Evolutionary conservation across 208 protist genomes (phyloP).

Genomic region (Naegleria gruberi): DNA sequence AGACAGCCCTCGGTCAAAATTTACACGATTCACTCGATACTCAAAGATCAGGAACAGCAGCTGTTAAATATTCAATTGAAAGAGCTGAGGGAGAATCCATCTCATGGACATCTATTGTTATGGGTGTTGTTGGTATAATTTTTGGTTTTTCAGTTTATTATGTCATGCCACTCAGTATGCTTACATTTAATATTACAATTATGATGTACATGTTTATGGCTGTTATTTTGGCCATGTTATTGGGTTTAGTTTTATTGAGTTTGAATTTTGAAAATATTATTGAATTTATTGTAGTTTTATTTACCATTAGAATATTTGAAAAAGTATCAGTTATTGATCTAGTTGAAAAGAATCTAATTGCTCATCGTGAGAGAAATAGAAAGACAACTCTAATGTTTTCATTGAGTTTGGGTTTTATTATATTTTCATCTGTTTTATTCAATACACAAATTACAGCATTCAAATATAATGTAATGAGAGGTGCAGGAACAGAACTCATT

Average conservation of each 20-base stretch:
- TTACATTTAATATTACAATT: slow-evolving; percentile 67
- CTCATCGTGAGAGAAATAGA: slow-evolving; percentile 76
- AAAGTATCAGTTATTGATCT: slow-evolving; percentile 51
- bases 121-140: neutral
- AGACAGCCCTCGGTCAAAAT: slow-evolving; percentile 49
- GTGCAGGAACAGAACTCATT: slow-evolving; percentile 32
- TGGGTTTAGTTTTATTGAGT: slow-evolving; percentile 68
- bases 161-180: slow-evolving; percentile 69
- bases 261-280: slow-evolving; percentile 77
- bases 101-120: neutral
- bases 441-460: slow-evolving; percentile 59
- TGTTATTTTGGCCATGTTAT: slow-evolving; percentile 72
- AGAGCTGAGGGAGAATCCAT: slow-evolving; percentile 21
- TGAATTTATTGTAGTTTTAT: slow-evolving; percentile 40
- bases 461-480: slow-evolving; percentile 36
- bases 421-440: slow-evolving; percentile 79
- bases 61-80: slow-evolving; percentile 61
- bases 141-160: slow-evolving; percentile 81
- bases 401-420: slow-evolving; percentile 74
- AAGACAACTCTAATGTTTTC: slow-evolving; percentile 91
- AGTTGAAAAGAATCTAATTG: slow-evolving; percentile 74
- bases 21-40: slow-evolving; percentile 73
- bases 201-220: slow-evolving; percentile 87
- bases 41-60: slow-evolving; percentile 50
- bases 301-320: slow-evolving; percentile 77